Evolutionary conservation across 805 yeast genomes (phyloP).

Genomic region (Lipomyces chichibuensis): DNA sequence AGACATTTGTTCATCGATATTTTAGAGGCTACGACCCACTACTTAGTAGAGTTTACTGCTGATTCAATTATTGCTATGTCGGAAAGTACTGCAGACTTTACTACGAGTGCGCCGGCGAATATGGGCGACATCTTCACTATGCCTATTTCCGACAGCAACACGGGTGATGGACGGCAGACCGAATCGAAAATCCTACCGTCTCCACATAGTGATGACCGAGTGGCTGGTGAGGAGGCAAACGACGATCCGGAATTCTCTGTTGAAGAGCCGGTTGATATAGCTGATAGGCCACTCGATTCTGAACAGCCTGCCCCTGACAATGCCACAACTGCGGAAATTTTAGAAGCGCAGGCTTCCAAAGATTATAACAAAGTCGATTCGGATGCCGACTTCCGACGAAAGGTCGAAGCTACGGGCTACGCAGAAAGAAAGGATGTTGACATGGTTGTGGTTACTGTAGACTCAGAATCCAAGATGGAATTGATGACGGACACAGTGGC

Average conservation of each 20-base stretch:
- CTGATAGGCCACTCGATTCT: background rate
- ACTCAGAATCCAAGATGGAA: background rate
- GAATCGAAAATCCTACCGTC: background rate
- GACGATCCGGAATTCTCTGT: background rate
- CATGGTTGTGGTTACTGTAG: background rate
- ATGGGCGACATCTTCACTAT: background rate
- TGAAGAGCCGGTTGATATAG: background rate
- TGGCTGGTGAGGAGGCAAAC: background rate
- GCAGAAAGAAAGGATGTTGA: background rate
- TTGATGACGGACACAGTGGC: background rate
- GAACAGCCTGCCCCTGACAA: background rate
- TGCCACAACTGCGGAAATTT: background rate
- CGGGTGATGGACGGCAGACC: background rate
- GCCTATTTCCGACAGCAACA: background rate
- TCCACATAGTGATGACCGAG: background rate
- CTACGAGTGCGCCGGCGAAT: background rate
- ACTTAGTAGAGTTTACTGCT: background rate
- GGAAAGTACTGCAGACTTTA: background rate
- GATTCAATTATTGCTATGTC: background rate
- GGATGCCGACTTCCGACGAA: background rate
- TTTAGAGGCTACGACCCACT: background rate
- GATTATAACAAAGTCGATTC: background rate
- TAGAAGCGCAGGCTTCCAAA: background rate
- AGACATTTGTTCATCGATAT: background rate
- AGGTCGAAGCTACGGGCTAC: background rate